Evolutionary conservation across 2,329 filamentous ascomycete species (phyloP).

Genomic region (Xylariaceae sp.): DNA sequence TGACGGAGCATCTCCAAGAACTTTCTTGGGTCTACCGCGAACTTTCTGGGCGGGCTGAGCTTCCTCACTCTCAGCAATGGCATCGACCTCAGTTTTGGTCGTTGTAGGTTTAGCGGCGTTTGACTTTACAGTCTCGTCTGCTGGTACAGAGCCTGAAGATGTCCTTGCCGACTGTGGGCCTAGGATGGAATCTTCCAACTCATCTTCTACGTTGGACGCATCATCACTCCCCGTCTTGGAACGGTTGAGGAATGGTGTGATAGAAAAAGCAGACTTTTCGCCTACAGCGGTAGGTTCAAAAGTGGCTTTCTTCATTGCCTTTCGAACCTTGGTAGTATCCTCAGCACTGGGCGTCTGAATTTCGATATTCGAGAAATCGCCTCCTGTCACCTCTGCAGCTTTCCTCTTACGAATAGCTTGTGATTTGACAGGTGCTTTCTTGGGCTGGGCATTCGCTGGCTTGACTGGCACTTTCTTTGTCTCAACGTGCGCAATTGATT

Average conservation of each 20-base stretch:
- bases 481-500: slow-evolving; percentile 35
- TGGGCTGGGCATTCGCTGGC: no score
- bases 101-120: slow-evolving; percentile 12
- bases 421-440: slow-evolving; percentile 31
- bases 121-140: slow-evolving; percentile 1
- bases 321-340: slow-evolving; percentile 33
- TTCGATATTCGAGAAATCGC: slow-evolving; percentile 43
- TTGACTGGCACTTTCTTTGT: no score
- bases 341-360: slow-evolving; percentile 41
- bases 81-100: slow-evolving; percentile 17
- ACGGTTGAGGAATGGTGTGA: slow-evolving; percentile 87
- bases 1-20: slow-evolving; percentile 42
- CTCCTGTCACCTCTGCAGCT: slow-evolving; percentile 41
- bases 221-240: slow-evolving; percentile 54
- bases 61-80: slow-evolving; percentile 21
- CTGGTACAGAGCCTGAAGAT: background rate
- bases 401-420: slow-evolving; percentile 44
- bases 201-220: slow-evolving; percentile 25
- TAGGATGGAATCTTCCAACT: slow-evolving; percentile 24
- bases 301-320: slow-evolving; percentile 52
- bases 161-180: slow-evolving; percentile 15
- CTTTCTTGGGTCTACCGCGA: slow-evolving; percentile 46
- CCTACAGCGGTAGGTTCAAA: slow-evolving; percentile 60
- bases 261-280: slow-evolving; percentile 89
- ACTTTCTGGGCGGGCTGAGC: slow-evolving; percentile 34